Base-by-base conservation (phyloP, 1,139 yeast genomes). In the Taphrina flavorubra region DNA sequence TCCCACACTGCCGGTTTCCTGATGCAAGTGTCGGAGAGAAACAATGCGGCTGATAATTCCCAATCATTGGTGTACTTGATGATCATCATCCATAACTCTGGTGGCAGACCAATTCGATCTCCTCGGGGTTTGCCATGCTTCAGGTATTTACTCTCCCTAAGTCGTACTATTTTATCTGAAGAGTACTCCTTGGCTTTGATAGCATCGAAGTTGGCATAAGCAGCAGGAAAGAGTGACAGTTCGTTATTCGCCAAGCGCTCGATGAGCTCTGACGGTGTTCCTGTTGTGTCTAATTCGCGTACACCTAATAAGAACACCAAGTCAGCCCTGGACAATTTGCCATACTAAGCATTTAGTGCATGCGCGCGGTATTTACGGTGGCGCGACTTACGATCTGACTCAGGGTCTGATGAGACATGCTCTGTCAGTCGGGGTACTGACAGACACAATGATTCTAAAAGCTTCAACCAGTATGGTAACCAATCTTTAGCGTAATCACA, bases 361-460 rank as follows among this genome's bases (percentile, higher is more conserved):
- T 20, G 31, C 53, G n/a, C 36, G 11, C 36, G 2, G 13, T 47
- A 16, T 16, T 44, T 16, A 6, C 13, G 34, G n/a, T 20, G 7
- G 56, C 37, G 60, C 42, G 16, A 44, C 67, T 31, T 46, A 63
- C 67, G 18, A 63, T 63, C 61, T 63, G 67, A 34, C 61, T 53
- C 39, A 63, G 56, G 14, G 67, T 63, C 67, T 55, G 67, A 31
- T 63, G 51, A 5, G 67, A 63, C 67, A 63, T 63, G 44, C 40
- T 44, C 47, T 44, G n/a, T 14, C 47, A 44, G 47, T 14, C 47
- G 47, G 20, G 18, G 10, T 13, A n/a, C 40, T 16, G 14, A 44
- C 34, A 13, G 10, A 10, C 36, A 34, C 34, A 16, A 49, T 49
- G 34, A 25, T 8, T 8, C 36, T 49, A 4, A 25, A 1, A 25